Evolutionary conservation across 2,329 filamentous ascomycete species (phyloP).

Genomic region (Aspergillus sp.): DNA sequence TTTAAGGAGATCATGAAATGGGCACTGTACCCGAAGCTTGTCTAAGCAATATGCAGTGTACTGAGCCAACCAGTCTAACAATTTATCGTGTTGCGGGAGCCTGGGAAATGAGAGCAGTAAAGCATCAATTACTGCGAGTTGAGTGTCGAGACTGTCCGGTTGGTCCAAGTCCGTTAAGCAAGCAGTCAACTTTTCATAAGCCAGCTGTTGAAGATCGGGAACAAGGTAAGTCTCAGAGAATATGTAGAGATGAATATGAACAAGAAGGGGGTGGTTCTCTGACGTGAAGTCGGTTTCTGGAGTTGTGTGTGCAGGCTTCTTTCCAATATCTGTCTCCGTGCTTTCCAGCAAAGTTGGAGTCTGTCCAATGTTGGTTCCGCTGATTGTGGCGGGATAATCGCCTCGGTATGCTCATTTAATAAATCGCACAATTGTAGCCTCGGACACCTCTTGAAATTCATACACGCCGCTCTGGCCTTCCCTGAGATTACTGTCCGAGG

Average conservation of each 20-base stretch:
- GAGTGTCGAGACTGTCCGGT: background rate
- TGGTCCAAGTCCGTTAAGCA: background rate
- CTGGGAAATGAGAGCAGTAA: background rate
- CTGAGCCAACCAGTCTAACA: background rate
- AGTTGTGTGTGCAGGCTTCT: background rate
- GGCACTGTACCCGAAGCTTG: background rate
- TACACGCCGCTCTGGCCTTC: background rate
- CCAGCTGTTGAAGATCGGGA: conserved; percentile 5
- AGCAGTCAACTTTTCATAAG: conserved; percentile 7
- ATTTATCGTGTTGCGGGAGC: background rate
- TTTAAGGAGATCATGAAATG: too few relatives aligned
- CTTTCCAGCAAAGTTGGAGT: background rate
- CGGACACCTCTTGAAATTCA: conserved; percentile 2
- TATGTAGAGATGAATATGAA: conserved; percentile 12
- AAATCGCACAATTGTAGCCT: conserved; percentile 12
- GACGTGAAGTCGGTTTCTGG: background rate
- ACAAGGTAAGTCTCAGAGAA: conserved; percentile 14
- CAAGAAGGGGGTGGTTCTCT: conserved; percentile 3
- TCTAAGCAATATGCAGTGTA: background rate
- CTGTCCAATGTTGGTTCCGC: background rate
- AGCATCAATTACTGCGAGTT: background rate
- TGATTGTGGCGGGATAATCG: conserved; percentile 3
- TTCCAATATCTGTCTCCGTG: too few relatives aligned
- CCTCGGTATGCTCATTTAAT: conserved; percentile 15
- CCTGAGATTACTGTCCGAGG: background rate